phyloP scores from a whole-genome alignment of 768 basidiomycete species.

The Leccinum arenicola region DNA sequence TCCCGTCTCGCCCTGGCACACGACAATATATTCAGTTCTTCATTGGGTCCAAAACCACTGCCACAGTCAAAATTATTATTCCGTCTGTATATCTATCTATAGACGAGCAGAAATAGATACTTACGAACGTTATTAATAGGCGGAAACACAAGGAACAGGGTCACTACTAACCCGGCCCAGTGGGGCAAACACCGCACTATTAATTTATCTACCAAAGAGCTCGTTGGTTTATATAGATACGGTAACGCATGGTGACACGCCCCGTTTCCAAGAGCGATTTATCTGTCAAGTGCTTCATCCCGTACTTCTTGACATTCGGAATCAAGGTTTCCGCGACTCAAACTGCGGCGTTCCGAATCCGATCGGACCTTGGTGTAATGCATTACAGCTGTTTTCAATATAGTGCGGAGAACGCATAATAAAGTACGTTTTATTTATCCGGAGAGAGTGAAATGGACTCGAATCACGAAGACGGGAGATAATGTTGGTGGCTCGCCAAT shows the following conservation, averaged over 20 bases:
- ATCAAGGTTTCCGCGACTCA: neutral
- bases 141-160: neutral
- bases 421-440: neutral
- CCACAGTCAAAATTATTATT: neutral
- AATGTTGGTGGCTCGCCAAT: neutral
- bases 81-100: neutral
- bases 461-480: neutral
- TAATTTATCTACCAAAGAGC: neutral
- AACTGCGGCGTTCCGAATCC: slow-evolving; percentile 1
- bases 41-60: neutral
- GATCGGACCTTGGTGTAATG: neutral
- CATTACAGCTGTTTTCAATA: too few species aligned
- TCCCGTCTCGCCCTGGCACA: neutral
- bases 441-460: neutral
- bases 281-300: neutral
- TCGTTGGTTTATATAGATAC: neutral
- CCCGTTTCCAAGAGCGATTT: neutral
- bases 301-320: neutral
- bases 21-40: neutral
- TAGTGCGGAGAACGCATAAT: too few species aligned
- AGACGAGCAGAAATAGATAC: neutral
- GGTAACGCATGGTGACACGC: neutral
- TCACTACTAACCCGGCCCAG: neutral
- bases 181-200: neutral
- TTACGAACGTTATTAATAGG: neutral